These are phyloP conservation scores for Papiliotrema nemorosa DNA, from an alignment of 1,284 basidiomycete genomes.

Conservation along the genomic window DNA sequence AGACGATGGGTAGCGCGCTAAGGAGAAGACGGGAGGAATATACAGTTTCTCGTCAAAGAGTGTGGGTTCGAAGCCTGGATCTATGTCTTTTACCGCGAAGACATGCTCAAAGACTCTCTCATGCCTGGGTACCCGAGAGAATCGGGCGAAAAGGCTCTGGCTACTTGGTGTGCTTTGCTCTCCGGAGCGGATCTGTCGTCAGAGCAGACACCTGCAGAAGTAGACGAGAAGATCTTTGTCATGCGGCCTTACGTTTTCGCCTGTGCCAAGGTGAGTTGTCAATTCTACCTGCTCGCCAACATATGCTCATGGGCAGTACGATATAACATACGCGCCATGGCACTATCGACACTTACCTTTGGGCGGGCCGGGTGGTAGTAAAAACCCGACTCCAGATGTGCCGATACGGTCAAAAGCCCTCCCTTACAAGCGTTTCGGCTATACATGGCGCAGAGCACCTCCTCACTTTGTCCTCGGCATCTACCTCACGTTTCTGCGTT, in stretches of 20 bases:
- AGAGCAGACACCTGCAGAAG: slow-evolving; percentile 45
- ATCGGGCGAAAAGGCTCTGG: slow-evolving; percentile 41
- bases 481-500: slow-evolving; percentile 35
- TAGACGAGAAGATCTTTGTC: slow-evolving; percentile 55
- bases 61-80: slow-evolving; percentile 43
- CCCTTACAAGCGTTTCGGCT: slow-evolving; percentile 43
- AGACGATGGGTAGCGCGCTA: too few relatives aligned
- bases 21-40: slow-evolving; percentile 51
- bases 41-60: slow-evolving; percentile 39
- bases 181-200: slow-evolving; percentile 29
- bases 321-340: slow-evolving; percentile 52
- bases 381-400: slow-evolving; percentile 17
- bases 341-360: slow-evolving; percentile 45
- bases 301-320: too few relatives aligned
- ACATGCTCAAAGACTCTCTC: slow-evolving; percentile 46
- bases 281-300: too few relatives aligned
- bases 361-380: slow-evolving; percentile 21
- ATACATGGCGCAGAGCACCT: slow-evolving; percentile 37
- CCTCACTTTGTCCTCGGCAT: slow-evolving; percentile 35
- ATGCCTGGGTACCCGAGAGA: slow-evolving; percentile 48
- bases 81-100: slow-evolving; percentile 41
- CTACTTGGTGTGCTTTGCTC: slow-evolving; percentile 33
- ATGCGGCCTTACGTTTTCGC: slow-evolving; percentile 55
- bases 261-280: slow-evolving; percentile 49
- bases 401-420: slow-evolving; percentile 22